A percentile compares a stretch with the other conserved stretches of the same genome.
phyloP scores from a whole-genome alignment of 2,329 filamentous ascomycete species.

The Trichothecium roseum region DNA sequence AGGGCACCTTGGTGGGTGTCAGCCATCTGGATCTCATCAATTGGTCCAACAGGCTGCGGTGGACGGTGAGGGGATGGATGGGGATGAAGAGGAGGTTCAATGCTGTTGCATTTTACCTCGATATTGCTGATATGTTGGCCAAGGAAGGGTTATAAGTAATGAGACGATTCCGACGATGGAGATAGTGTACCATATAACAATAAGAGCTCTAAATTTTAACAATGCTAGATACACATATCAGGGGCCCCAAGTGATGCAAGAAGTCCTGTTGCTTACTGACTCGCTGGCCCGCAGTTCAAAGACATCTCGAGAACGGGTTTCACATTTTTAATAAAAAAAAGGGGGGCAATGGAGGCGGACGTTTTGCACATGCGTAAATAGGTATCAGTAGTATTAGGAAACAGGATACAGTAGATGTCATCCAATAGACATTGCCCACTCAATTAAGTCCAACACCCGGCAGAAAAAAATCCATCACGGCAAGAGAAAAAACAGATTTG shows the following conservation, averaged over 20 bases:
- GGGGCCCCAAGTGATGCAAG: too few species aligned
- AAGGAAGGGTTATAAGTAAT: conserved; percentile 42
- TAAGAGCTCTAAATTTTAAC: too few species aligned
- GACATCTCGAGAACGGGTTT: too few species aligned
- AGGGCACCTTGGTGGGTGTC: conserved; percentile 50
- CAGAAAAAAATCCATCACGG: too few species aligned
- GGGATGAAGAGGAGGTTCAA: conserved; percentile 51
- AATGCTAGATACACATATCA: too few species aligned
- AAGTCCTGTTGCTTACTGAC: too few species aligned
- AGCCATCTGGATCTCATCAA: conserved; percentile 58
- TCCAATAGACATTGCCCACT: neutral
- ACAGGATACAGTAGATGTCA: conserved; percentile 18
- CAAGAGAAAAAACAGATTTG: too few species aligned
- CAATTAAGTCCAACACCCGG: neutral
- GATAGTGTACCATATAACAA: too few species aligned
- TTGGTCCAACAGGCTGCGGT: conserved; percentile 52
- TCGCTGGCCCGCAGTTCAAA: too few species aligned
- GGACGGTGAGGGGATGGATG: conserved; percentile 39
- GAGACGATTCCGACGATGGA: too few species aligned
- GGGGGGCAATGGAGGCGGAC: too few species aligned
- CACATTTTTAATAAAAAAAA: neutral
- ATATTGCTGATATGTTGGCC: conserved; percentile 59
- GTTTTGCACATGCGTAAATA: conserved; percentile 5
- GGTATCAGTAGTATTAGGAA: conserved; percentile 24
- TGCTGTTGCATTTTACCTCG: conserved; percentile 57